Evolutionary conservation across 768 basidiomycete genomes (phyloP).

Genomic region (Mycena chlorophos): DNA sequence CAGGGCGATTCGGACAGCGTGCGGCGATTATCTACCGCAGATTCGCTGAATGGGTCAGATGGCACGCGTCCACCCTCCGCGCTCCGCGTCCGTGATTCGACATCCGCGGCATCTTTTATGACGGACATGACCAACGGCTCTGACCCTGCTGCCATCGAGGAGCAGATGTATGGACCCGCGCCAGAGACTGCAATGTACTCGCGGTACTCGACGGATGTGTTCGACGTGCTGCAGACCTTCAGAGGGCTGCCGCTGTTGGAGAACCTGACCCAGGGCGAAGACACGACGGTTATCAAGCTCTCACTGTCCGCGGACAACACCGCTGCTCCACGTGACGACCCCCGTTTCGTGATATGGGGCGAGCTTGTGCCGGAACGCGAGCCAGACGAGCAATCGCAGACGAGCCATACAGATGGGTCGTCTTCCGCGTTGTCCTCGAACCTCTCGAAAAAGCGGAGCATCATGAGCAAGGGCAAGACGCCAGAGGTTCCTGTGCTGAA

Average conservation of each 20-base stretch:
- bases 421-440: slow-evolving; percentile 37
- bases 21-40: slow-evolving; percentile 4
- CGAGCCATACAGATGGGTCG: slow-evolving; percentile 39
- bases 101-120: slow-evolving; percentile 19
- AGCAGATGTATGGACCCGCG: slow-evolving; percentile 32
- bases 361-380: slow-evolving; percentile 43
- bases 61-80: slow-evolving; percentile 32
- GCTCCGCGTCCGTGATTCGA: slow-evolving; percentile 26
- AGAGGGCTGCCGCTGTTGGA: slow-evolving; percentile 75
- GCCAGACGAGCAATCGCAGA: slow-evolving; percentile 39
- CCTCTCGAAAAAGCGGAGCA: slow-evolving; percentile 39
- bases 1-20: slow-evolving; percentile 39
- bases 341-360: slow-evolving; percentile 91
- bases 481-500: slow-evolving; percentile 30
- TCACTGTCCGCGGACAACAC: slow-evolving; percentile 65
- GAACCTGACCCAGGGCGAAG: slow-evolving; percentile 55
- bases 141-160: slow-evolving; percentile 26
- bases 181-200: slow-evolving; percentile 56
- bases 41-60: slow-evolving; percentile 8
- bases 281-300: slow-evolving; percentile 71
- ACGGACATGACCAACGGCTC: slow-evolving; percentile 12
- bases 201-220: slow-evolving; percentile 72
- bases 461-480: slow-evolving; percentile 34
- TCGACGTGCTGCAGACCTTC: slow-evolving; percentile 80
- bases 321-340: slow-evolving; percentile 80